Conservation (phyloP, 371 early-diverging fungal species). For the Choanephora cucurbitarum region DNA sequence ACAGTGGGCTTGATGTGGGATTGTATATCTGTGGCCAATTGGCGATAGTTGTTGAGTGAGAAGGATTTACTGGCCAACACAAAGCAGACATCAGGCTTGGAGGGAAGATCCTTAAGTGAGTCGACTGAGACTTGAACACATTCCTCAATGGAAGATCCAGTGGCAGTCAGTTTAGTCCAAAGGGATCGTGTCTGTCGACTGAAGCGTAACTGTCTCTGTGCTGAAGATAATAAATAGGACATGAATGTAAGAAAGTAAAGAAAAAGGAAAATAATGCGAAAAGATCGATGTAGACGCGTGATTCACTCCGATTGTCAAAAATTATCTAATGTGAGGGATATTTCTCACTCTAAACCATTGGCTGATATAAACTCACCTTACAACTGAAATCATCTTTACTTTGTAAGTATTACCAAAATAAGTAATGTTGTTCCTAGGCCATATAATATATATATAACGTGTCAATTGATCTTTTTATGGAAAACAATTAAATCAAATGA, state of each 20-base stretch:
- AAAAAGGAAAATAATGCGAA: too few species aligned
- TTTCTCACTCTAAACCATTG: too few species aligned
- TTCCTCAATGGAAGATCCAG: constrained; percentile 28
- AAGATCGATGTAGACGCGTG: too few species aligned
- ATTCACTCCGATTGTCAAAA: too few species aligned
- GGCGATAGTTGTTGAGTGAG: constrained; percentile 22
- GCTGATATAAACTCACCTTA: too few species aligned
- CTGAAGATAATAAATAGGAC: not conserved
- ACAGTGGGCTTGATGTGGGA: constrained; percentile 17
- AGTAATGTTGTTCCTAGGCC: too few species aligned
- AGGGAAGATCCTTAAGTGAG: not conserved
- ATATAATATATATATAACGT: too few species aligned
- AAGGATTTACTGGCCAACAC: constrained; percentile 49
- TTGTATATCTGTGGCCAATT: constrained; percentile 11
- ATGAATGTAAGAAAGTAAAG: not conserved
- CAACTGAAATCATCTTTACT: too few species aligned
- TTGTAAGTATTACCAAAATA: too few species aligned
- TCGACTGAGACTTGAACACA: constrained; percentile 27
- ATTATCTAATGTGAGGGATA: too few species aligned
- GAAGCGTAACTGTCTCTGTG: not conserved
- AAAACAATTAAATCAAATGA: too few species aligned
- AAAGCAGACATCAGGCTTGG: constrained; percentile 36
- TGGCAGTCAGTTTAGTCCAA: constrained; percentile 34
- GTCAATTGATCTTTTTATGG: too few species aligned
- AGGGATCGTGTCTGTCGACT: constrained; percentile 12